phyloP scores from a whole-genome alignment of 2,329 filamentous ascomycete genomes.

The Neobulgaria alba region DNA sequence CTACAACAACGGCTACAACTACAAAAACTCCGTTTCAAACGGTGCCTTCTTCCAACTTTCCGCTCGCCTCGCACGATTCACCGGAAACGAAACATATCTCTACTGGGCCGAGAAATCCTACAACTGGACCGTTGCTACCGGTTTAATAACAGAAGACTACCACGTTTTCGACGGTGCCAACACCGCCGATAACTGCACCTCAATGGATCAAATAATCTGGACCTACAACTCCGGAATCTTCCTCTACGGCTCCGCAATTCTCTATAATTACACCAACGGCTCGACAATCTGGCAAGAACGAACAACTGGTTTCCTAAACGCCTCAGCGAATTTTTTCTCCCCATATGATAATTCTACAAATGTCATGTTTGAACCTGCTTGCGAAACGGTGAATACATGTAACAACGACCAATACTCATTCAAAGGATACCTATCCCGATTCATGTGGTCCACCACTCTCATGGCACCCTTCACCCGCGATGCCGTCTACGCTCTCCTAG shows the following conservation, averaged over 20 bases:
- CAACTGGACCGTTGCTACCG: constrained; percentile 52
- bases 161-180: constrained; percentile 57
- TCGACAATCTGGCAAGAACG: constrained; percentile 45
- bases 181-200: constrained; percentile 40
- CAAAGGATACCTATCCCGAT: constrained; percentile 59
- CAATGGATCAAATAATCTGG: constrained; percentile 47
- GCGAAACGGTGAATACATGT: constrained; percentile 49
- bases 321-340: constrained; percentile 44
- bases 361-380: constrained; percentile 59
- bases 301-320: constrained; percentile 42
- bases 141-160: constrained; percentile 47
- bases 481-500: constrained; percentile 40
- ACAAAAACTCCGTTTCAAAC: constrained; percentile 78
- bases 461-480: constrained; percentile 46
- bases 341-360: constrained; percentile 43
- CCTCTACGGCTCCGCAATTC: constrained; percentile 53
- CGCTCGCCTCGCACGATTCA: constrained; percentile 63
- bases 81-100: constrained; percentile 54
- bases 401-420: constrained; percentile 57
- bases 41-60: constrained; percentile 77
- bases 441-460: constrained; percentile 50
- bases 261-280: constrained; percentile 51
- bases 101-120: constrained; percentile 61
- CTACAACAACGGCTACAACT: constrained; percentile 68
- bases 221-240: constrained; percentile 59